Evolutionary conservation across 1,284 basidiomycete genomes (phyloP).

Genomic region (Schizopora paradoxa): DNA sequence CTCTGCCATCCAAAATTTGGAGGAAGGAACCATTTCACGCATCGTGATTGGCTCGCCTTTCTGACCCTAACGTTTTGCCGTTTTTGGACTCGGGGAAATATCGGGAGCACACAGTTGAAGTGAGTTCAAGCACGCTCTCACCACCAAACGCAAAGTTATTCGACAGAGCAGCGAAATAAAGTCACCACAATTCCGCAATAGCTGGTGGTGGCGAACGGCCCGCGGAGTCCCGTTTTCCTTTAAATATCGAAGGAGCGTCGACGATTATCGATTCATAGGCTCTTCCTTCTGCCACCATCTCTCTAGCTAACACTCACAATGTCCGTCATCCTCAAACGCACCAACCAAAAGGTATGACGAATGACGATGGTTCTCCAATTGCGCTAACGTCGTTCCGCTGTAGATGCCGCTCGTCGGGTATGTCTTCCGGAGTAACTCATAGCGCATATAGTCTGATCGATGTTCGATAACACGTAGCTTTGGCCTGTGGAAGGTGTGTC

Average conservation of each 20-base stretch:
- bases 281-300: constrained; percentile 11
- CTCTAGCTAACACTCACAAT: constrained; percentile 27
- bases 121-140: too few species aligned
- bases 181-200: too few species aligned
- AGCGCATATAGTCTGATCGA: constrained; percentile 6
- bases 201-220: background rate
- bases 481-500: constrained; percentile 62
- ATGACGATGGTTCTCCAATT: constrained; percentile 10
- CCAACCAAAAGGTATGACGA: constrained; percentile 47
- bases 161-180: too few species aligned
- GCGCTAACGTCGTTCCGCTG: background rate
- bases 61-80: too few species aligned
- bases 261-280: constrained; percentile 11
- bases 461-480: constrained; percentile 39
- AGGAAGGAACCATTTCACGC: too few species aligned
- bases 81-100: too few species aligned
- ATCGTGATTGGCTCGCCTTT: too few species aligned
- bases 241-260: constrained; percentile 3
- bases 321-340: constrained; percentile 53
- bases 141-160: too few species aligned
- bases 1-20: too few species aligned
- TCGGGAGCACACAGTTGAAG: too few species aligned
- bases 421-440: constrained; percentile 23
- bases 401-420: constrained; percentile 62
- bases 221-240: background rate